Base-by-base conservation (phyloP, 2,329 filamentous ascomycete genomes). In the Zymoseptoria tritici region DNA sequence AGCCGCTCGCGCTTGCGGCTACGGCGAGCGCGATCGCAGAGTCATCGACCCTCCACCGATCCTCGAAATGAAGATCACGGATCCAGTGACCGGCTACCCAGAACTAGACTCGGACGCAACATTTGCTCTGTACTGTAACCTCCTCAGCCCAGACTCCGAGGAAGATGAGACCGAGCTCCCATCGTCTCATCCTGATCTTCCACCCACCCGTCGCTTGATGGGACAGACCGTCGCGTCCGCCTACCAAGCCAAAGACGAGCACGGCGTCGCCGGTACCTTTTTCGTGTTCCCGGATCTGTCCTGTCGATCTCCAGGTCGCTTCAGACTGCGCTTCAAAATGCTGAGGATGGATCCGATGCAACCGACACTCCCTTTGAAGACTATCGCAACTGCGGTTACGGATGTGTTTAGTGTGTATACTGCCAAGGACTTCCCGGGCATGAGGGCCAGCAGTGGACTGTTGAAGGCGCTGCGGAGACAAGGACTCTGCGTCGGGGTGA, bases 31-130 rank as follows among this genome's bases (percentile, higher is more conserved):
- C 64, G 90, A 94, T 70, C 83, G 90, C 49, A 83, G 90, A 62
- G 89, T 91, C 16, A 89, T 94, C 63, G 90, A 94, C 70, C 90
- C 90, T 49, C 90, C 90, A 2, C 90, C 90, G 13, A 93, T 94
- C 68, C 83, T 94, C 21, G 85, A 93, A 70, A 81, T 93, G 53
- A 78, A 80, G 26, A 83, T 91, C 58, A 83, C 84, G 56, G 82
- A 87, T 62, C 79, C 82, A 1, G 77, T 75, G 42, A 79, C 77
- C 13, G 77, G 78, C 52, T 75, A 88, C 24, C 71, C 71, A 7
- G 81, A 83, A 49, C 84, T 86, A 68, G 84, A 84, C 55, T 83
- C 85, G 66, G 85, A 85, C 59, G 87, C 91, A 11, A 70, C 73
- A 64, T 64, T 72, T 16, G 71, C 72, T 5, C 83, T 93, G 67